These are phyloP conservation scores for Sanguinoderma infundibulare DNA, from an alignment of 1,284 basidiomycete species.

Conservation along the genomic window DNA sequence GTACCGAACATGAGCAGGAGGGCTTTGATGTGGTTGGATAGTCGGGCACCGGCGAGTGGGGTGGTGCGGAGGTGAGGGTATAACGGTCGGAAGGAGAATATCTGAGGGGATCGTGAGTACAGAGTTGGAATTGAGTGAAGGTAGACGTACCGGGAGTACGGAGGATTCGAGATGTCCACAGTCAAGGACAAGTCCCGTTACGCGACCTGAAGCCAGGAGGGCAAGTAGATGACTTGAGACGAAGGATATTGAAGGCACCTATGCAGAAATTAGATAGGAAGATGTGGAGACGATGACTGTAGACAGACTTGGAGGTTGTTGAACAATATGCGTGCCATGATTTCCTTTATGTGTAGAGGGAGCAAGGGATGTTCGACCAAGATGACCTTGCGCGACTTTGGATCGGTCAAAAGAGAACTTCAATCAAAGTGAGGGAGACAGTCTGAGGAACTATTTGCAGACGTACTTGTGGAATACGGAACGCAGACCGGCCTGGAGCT, in stretches of 20 bases:
- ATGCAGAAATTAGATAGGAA: conserved; percentile 12
- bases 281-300: background rate
- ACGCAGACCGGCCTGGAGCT: conserved; percentile 71
- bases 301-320: conserved; percentile 82
- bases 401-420: conserved; percentile 90
- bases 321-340: conserved; percentile 86
- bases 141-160: conserved; percentile 74
- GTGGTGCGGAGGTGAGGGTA: conserved; percentile 83
- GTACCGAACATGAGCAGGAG: conserved; percentile 82
- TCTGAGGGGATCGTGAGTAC: conserved; percentile 50
- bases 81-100: conserved; percentile 86
- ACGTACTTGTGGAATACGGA: conserved; percentile 87
- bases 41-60: conserved; percentile 76
- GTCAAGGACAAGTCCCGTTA: conserved; percentile 93
- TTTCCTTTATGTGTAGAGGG: conserved; percentile 86
- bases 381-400: conserved; percentile 92
- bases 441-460: background rate
- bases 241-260: conserved; percentile 95
- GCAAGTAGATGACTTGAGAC: conserved; percentile 86
- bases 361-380: conserved; percentile 89
- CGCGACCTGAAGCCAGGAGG: conserved; percentile 83
- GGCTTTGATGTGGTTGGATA: conserved; percentile 77
- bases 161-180: conserved; percentile 91
- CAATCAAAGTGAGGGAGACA: conserved; percentile 20
- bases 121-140: fast-evolving